Percentiles rank a stretch among this genome's conserved stretches.
phyloP scores from a whole-genome alignment of 257 asterid species.

The Solanum clarkiae region DNA sequence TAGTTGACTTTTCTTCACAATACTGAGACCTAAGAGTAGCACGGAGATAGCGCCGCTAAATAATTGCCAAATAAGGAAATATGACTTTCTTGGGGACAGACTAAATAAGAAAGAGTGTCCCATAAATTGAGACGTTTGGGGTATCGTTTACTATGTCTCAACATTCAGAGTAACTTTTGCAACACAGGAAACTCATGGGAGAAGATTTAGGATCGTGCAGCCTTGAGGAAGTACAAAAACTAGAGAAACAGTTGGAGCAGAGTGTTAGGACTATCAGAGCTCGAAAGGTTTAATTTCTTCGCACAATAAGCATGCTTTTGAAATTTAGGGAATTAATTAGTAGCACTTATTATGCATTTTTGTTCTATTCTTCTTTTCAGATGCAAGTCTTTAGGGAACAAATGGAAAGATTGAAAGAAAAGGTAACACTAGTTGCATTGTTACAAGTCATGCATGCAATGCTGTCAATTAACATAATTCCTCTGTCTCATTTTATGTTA shows the following conservation, averaged over 20 bases:
- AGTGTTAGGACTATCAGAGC: constrained; percentile 54
- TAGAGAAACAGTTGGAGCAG: constrained; percentile 71
- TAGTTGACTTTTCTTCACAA: neutral
- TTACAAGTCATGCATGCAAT: neutral
- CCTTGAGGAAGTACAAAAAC: constrained; percentile 59
- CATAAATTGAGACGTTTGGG: neutral
- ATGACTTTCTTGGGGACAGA: neutral
- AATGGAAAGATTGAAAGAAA: constrained; percentile 53
- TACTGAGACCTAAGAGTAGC: no score
- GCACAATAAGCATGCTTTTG: neutral
- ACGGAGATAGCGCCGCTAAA: neutral
- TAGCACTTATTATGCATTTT: neutral
- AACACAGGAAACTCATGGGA: constrained; percentile 71
- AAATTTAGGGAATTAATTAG: neutral
- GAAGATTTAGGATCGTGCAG: constrained; percentile 57
- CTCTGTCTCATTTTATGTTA: no score
- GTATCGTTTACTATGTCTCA: neutral
- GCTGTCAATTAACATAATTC: neutral
- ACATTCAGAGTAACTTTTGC: neutral
- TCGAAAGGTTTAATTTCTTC: constrained; percentile 40
- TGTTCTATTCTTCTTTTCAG: constrained; percentile 12
- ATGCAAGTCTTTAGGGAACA: constrained; percentile 75
- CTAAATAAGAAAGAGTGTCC: neutral
- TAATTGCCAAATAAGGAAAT: neutral
- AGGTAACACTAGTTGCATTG: constrained; percentile 26